Base-by-base conservation (phyloP, 495 filamentous ascomycete species). In the Recurvomyces mirabilis region DNA sequence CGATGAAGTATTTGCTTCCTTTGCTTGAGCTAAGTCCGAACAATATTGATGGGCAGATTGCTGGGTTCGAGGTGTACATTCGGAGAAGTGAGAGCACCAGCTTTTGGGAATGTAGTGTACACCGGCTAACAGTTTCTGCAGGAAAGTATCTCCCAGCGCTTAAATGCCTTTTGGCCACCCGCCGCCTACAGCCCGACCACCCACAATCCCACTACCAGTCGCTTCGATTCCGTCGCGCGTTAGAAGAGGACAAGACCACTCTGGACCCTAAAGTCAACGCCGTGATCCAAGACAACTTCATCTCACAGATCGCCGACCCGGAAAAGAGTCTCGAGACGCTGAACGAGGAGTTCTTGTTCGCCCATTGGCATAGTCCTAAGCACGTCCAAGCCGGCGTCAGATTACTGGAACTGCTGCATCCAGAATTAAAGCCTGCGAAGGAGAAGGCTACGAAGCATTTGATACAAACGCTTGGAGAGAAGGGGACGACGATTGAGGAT, bases 11-110 rank as follows among this genome's bases (percentile, higher is more conserved):
- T 62, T 59, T 99, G 41, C 68, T 62, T 6, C 84, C 82, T 1
- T 58, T 96, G 34, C 72, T 96, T 38, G 79, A 94, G 58, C 78
- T 79, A 58, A 84, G 73, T 57, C 77, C 86, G n/a, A 78, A 82
- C 65, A 82, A 78, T 55, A 75, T 94, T 29, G 78, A 89, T 45
- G 78, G 72, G 14, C 91, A 99, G 63, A 70, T 77, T 46, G 75
- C 81, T 28, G 91, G 85, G 0, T 95, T 94, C 49, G 87, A 96
- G 66, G 84, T 99, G 18, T 84, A 81, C 56, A 65, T 91, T 13
- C 68, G 89, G 60, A 72, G 74, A 60, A 73, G 81, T 84, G 73
- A 72, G 77, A 77, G 7, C 13, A 12, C 25, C 2, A 4, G 14
- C 30, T 37, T 15, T 37, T 20, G 5, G 5, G 19, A 13, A 20